These are phyloP conservation scores for Pichia sp. DNA, from an alignment of 1,139 yeast species.

Conservation along the genomic window DNA sequence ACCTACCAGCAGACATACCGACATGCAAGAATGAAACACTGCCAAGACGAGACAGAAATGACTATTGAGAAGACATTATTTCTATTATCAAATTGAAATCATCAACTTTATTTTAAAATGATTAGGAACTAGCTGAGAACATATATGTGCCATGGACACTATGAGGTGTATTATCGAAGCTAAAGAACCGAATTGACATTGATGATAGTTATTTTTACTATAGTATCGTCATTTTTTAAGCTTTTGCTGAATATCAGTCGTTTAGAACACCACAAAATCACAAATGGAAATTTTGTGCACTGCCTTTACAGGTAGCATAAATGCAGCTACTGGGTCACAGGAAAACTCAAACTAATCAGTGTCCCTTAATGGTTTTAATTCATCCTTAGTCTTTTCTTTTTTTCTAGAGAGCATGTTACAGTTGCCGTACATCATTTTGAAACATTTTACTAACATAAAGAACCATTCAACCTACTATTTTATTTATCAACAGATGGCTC, in stretches of 20 bases:
- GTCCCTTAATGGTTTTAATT: background rate
- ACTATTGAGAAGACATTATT: background rate
- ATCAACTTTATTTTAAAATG: too few relatives aligned
- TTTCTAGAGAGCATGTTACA: background rate
- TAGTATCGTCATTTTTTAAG: too few relatives aligned
- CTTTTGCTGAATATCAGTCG: too few relatives aligned
- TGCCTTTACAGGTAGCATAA: background rate
- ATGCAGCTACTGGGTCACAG: background rate
- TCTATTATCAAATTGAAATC: background rate
- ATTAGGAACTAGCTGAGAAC: too few relatives aligned
- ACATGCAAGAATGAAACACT: background rate
- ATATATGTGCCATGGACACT: background rate
- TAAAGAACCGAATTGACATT: too few relatives aligned
- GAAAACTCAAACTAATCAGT: background rate
- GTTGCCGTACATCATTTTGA: background rate
- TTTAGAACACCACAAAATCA: background rate
- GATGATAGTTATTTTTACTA: too few relatives aligned
- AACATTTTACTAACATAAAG: conserved; percentile 3
- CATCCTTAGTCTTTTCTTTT: background rate
- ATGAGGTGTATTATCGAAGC: background rate
- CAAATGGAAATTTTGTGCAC: background rate
- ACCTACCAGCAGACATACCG: background rate
- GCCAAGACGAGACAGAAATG: background rate
- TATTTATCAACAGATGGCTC: conserved; percentile 64
- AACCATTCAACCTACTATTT: background rate